A percentile compares a stretch with the other conserved stretches of the same genome.
Conservation (phyloP, 371 early-diverging fungal genomes). For the Choanephora cucurbitarum region DNA sequence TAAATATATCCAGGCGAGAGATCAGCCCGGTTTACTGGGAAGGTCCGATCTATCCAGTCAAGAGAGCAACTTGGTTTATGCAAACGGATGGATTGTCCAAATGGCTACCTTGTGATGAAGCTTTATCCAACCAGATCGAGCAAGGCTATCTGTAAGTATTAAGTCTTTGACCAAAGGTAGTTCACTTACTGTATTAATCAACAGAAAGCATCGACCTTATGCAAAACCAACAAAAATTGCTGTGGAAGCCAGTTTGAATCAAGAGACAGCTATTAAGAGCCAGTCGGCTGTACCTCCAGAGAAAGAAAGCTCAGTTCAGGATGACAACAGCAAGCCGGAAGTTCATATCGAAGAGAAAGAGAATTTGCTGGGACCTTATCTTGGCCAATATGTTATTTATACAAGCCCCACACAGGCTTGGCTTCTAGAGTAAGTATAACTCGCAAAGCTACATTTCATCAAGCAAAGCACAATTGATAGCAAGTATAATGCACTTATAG, state of each 20-base stretch:
- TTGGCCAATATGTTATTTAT: slow-evolving; percentile 75
- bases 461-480: background rate
- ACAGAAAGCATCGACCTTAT: slow-evolving; percentile 37
- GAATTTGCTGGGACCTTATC: slow-evolving; percentile 71
- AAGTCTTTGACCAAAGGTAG: background rate
- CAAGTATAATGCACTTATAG: slow-evolving; percentile 11
- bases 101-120: slow-evolving; percentile 73
- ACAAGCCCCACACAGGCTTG: slow-evolving; percentile 64
- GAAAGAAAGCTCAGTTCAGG: background rate
- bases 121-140: slow-evolving; percentile 48
- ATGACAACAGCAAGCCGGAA: slow-evolving; percentile 7
- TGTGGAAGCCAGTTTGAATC: background rate
- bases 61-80: slow-evolving; percentile 84
- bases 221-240: slow-evolving; percentile 7
- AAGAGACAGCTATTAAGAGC: background rate
- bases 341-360: slow-evolving; percentile 58
- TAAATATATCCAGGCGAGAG: slow-evolving; percentile 68
- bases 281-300: background rate
- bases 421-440: slow-evolving; percentile 55
- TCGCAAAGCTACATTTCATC: background rate
- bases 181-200: background rate
- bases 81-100: slow-evolving; percentile 57
- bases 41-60: slow-evolving; percentile 78
- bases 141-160: slow-evolving; percentile 69
- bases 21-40: slow-evolving; percentile 84